Conservation (phyloP, 1,139 yeast species). For the Lodderomyces jiufengensis region DNA sequence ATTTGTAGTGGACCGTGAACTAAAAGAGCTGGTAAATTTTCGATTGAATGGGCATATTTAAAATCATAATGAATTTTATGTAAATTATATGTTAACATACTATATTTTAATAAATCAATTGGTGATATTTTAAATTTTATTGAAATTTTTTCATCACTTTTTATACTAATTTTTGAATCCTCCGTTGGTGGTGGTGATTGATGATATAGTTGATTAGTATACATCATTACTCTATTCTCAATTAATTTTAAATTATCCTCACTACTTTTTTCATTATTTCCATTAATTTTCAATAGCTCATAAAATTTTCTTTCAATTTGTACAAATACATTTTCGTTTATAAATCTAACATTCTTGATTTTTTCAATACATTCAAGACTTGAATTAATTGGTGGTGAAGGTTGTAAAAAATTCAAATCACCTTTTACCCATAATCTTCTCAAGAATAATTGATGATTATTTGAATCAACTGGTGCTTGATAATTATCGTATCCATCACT, state of each 20-base stretch:
- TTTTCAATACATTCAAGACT: conserved; percentile 40
- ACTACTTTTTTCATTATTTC: no score
- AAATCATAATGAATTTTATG: conserved; percentile 78
- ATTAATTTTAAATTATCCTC: conserved; percentile 12
- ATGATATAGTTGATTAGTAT: conserved; percentile 28
- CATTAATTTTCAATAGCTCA: no score
- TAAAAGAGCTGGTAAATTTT: conserved; percentile 57
- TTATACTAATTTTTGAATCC: no score
- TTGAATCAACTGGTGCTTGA: conserved; percentile 56
- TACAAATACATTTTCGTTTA: conserved; percentile 41
- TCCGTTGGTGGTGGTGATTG: conserved; percentile 5
- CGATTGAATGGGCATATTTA: conserved; percentile 47
- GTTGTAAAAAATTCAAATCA: conserved; percentile 38
- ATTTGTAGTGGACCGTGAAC: conserved; percentile 84
- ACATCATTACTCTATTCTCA: conserved; percentile 35
- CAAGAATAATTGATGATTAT: conserved; percentile 31
- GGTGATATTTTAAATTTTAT: conserved; percentile 7
- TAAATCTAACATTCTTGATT: conserved; percentile 30
- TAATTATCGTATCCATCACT: conserved; percentile 80
- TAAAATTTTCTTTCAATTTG: conserved; percentile 38
- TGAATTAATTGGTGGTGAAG: conserved; percentile 8
- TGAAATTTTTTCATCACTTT: no score
- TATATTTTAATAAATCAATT: conserved; percentile 41
- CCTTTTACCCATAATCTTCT: conserved; percentile 88
- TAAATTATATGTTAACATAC: conserved; percentile 73